Conservation (phyloP, 441 rosid species). For the Arabidopsis hybrid region DNA sequence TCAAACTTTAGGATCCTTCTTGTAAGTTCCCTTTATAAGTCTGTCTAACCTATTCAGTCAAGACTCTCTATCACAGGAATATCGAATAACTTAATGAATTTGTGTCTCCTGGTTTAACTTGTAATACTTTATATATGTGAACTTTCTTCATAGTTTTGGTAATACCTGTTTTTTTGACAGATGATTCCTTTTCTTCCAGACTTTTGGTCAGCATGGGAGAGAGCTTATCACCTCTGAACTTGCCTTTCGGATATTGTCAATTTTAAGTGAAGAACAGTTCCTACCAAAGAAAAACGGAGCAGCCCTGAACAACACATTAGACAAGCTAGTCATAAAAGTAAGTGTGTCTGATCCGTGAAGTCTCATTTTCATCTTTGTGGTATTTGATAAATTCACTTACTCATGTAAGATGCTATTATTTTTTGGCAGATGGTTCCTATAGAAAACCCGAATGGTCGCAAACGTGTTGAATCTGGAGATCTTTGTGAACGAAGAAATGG, state of each 20-base stretch:
- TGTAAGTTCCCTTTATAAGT: conserved; percentile 58
- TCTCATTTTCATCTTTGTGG: not conserved
- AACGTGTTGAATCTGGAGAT: conserved; percentile 86
- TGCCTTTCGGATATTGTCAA: conserved; percentile 79
- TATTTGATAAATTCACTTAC: conserved; percentile 16
- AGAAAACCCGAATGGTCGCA: conserved; percentile 91
- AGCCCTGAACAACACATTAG: conserved; percentile 58
- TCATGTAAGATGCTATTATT: conserved; percentile 24
- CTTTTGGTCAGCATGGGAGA: conserved; percentile 99
- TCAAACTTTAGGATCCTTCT: conserved; percentile 94
- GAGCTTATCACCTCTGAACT: conserved; percentile 96
- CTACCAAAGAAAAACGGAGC: conserved; percentile 55
- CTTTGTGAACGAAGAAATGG: conserved; percentile 95
- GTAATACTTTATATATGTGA: conserved; percentile 3
- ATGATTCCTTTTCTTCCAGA: conserved; percentile 99
- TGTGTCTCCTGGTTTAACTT: conserved; percentile 6
- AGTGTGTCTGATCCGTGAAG: conserved; percentile 6
- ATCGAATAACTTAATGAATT: not conserved
- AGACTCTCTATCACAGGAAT: not conserved
- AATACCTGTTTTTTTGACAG: conserved; percentile 88
- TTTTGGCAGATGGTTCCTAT: conserved; percentile 77
- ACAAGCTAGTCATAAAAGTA: conserved; percentile 88
- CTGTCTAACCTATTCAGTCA: not conserved
- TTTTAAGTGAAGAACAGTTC: conserved; percentile 86
- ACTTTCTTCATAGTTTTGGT: conserved; percentile 53